These are phyloP conservation scores for Penicillium decumbens DNA, from an alignment of 2,329 filamentous ascomycete genomes.

Conservation along the genomic window DNA sequence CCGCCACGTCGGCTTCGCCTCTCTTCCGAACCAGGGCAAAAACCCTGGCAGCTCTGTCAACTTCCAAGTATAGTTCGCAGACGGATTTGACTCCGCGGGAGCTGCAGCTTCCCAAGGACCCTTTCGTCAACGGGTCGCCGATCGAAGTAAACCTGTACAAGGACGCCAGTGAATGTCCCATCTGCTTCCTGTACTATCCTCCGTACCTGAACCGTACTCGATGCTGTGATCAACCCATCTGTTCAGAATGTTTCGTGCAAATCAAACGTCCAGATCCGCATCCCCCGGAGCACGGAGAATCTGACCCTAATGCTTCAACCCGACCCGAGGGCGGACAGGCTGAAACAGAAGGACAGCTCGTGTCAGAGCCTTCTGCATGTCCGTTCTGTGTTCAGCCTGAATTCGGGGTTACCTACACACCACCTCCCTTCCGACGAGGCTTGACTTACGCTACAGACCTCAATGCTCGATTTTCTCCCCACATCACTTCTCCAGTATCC, in stretches of 20 bases:
- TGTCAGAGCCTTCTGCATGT: conserved; percentile 86
- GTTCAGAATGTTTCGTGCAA: conserved; percentile 97
- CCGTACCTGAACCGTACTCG: conserved; percentile 90
- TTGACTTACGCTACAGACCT: conserved; percentile 62
- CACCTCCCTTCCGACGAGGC: conserved; percentile 82
- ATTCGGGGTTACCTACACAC: conserved; percentile 91
- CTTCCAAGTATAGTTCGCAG: conserved; percentile 65
- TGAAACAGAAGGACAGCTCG: conserved; percentile 58
- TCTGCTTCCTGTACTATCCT: conserved; percentile 94
- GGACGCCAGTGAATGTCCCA: conserved; percentile 82
- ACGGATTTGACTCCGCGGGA: conserved; percentile 72
- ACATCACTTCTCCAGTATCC: conserved; percentile 68
- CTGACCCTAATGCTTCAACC: conserved; percentile 39
- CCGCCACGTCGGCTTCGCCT: conserved; percentile 48
- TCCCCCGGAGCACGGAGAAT: conserved; percentile 67
- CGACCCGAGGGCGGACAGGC: conserved; percentile 32
- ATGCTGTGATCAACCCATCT: conserved; percentile 94
- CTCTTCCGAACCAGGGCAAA: conserved; percentile 80
- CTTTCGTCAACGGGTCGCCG: conserved; percentile 88
- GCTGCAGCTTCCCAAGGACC: conserved; percentile 72
- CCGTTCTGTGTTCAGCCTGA: conserved; percentile 94
- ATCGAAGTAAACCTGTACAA: conserved; percentile 94
- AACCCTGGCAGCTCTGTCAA: conserved; percentile 77
- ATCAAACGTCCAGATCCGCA: conserved; percentile 94
- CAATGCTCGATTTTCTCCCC: conserved; percentile 50